phyloP scores from a whole-genome alignment of 305 asterid species.

The Fraxinus angustifolia region DNA sequence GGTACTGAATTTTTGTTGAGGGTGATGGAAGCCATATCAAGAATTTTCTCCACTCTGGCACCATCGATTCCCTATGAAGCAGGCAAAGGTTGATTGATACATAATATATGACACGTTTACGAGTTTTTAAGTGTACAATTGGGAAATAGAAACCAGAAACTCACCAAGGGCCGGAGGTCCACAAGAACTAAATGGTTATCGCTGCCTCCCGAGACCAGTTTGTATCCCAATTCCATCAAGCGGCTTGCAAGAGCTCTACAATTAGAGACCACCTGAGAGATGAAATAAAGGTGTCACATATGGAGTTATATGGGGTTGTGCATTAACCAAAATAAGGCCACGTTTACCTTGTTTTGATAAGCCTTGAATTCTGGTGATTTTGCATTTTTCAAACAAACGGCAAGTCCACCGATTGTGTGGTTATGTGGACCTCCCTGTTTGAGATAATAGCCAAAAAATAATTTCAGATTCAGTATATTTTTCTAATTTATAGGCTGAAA shows the following conservation, averaged over 20 bases:
- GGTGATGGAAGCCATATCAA: conserved; percentile 92
- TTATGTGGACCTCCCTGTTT: conserved; percentile 95
- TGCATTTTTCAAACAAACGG: conserved; percentile 81
- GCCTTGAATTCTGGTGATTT: conserved; percentile 71
- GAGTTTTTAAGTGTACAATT: neutral
- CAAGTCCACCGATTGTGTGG: conserved; percentile 92
- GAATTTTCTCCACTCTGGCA: conserved; percentile 91
- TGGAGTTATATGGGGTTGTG: neutral
- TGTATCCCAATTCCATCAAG: conserved; percentile 73
- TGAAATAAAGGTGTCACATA: conserved; percentile 15
- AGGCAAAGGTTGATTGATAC: neutral
- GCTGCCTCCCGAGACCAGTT: conserved; percentile 89
- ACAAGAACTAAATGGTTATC: conserved; percentile 97
- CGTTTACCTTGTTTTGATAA: conserved; percentile 68
- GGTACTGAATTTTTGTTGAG: conserved; percentile 94
- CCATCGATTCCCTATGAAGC: conserved; percentile 76
- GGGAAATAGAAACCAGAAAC: conserved; percentile 16
- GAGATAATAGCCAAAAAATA: neutral
- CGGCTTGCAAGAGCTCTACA: conserved; percentile 84
- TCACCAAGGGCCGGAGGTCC: conserved; percentile 85
- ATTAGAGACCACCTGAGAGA: conserved; percentile 69
- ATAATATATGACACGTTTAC: neutral
- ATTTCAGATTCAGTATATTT: neutral
- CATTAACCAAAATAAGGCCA: conserved; percentile 4
- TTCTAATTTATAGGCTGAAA: conserved; percentile 23